Base-by-base conservation (phyloP, 768 basidiomycete species). In the Lactarius deliciosus region DNA sequence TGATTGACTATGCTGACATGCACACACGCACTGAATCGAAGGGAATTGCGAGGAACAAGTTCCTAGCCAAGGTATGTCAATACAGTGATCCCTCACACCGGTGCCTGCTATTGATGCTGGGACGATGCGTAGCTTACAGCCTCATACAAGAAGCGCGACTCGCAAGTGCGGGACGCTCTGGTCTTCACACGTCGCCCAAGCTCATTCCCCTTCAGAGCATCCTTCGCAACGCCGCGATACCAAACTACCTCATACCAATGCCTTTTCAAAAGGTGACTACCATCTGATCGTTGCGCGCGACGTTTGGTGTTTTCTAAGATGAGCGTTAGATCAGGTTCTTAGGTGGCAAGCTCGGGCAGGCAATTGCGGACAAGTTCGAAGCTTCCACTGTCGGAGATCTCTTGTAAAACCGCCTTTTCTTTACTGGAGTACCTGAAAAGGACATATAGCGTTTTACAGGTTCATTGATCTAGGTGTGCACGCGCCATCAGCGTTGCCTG, bases 1-100 rank as follows among this genome's bases (percentile, higher is more conserved):
- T 40, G 5, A 11, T 38, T 38, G 16, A 20, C 3, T 9, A 60
- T 57, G 8, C 55, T 32, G 1, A 20, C 25, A 5, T 3, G 32
- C 16, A 2, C 38, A 5, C 45, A 5, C 30, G 18, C 28, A 56
- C 45, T 13, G 4, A 40, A 95, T 47, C 16, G 3, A 40, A 95
- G 93, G 95, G 95, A 1, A 88, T 98, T 64, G 86, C 93, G 16
- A 83, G 94, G 73, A 98, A 96, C 74, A 97, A 98, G 75, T 96
- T 96, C 71, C 81, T 98, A 30, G 92, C 97, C 0, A 99, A 99
- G 84, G 94, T 92, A 63, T 58, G 73, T 60, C 20, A 13, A 15
- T 22, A 30, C 58, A 41, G 25, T 60, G 10, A 9, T 15, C 57
- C 38, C 11, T 68, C 63, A 65, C 41, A 13, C 25, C 32, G 36